Evolutionary conservation across 208 protist species (phyloP), one percentile per base, ranked within the genome.

Genomic region (Leishmania aethiopica): DNA sequence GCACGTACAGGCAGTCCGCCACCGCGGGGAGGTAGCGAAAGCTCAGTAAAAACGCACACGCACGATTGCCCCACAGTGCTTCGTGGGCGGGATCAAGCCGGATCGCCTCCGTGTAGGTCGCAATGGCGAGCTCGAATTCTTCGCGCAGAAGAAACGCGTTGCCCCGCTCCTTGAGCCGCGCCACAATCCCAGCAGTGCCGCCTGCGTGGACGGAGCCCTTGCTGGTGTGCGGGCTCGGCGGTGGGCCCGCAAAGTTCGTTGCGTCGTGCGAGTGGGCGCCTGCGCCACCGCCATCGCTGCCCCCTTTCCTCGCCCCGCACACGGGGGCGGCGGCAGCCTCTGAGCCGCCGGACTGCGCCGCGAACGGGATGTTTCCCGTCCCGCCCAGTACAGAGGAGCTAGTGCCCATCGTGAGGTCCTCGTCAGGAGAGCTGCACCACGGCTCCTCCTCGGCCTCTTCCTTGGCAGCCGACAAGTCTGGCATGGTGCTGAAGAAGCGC

Each of bases 91-190:
- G 90, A 53, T 90, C 82, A 2, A 88, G 71, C 66, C 87, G 84
- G 45, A 98, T 88, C 3, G 88, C 94, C 76, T 95, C 87, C 22
- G 85, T 93, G 79, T 98, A 98, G 32, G 78, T 79, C 72, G 79
- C 59, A 8, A 93, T 78, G 5, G 96, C 92, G 66, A 84, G 81
- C 4, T 79, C 69, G 73, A 94, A 97, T 45, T 91, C 72, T 62
- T 85, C 79, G 7, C 86, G 81, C 67, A 86, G 75, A 71, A 96
- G 91, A 84, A 57, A 79, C 19, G 81, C 78, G 71, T 98, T 97
- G 55, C 93, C 96, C 15, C 81, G 53, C 80, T 97, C 92, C 37
- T 88, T 87, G 57, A 92, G 79, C 32, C 77, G 77, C 40, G 80
- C 72, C 35, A 82, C 59, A 17, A 81, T 25, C 25, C 15, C 76